Percentiles rank a stretch among this genome's conserved stretches.
Evolutionary conservation across 2,329 filamentous ascomycete genomes (phyloP).

Genomic region (Xylariaceae sp.): DNA sequence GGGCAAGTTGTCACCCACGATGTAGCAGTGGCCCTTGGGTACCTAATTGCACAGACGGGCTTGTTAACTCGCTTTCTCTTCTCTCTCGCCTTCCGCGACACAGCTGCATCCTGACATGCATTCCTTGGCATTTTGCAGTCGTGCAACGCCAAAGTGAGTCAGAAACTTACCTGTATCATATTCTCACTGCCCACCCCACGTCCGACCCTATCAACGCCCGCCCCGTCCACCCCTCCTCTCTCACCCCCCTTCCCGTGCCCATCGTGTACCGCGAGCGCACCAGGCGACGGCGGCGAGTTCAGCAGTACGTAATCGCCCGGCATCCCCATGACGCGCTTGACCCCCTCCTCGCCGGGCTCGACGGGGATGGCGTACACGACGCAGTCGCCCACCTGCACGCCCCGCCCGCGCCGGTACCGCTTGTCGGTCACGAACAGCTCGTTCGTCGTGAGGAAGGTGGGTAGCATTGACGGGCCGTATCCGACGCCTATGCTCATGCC

Average conservation of each 20-base stretch:
- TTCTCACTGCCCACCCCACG: slow-evolving; percentile 39
- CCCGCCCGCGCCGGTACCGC: slow-evolving; percentile 70
- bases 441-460: slow-evolving; percentile 72
- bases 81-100: neutral
- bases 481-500: slow-evolving; percentile 64
- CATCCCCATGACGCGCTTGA: slow-evolving; percentile 82
- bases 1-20: slow-evolving; percentile 85
- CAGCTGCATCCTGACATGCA: neutral
- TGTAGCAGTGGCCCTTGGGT: slow-evolving; percentile 89
- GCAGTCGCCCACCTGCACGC: slow-evolving; percentile 77
- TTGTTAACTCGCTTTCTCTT: neutral
- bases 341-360: slow-evolving; percentile 62
- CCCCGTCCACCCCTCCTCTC: neutral
- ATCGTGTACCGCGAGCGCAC: neutral
- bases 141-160: too few species aligned
- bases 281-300: slow-evolving; percentile 54
- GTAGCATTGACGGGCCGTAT: slow-evolving; percentile 85
- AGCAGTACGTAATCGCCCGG: slow-evolving; percentile 77
- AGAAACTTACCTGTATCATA: slow-evolving; percentile 68
- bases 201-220: slow-evolving; percentile 30
- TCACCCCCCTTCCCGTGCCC: neutral
- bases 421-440: slow-evolving; percentile 74
- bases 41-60: slow-evolving; percentile 58
- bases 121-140: too few species aligned
- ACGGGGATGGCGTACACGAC: slow-evolving; percentile 80